These are phyloP conservation scores for Naematelia aurantialba DNA, from an alignment of 768 basidiomycete species.

Conservation along the genomic window DNA sequence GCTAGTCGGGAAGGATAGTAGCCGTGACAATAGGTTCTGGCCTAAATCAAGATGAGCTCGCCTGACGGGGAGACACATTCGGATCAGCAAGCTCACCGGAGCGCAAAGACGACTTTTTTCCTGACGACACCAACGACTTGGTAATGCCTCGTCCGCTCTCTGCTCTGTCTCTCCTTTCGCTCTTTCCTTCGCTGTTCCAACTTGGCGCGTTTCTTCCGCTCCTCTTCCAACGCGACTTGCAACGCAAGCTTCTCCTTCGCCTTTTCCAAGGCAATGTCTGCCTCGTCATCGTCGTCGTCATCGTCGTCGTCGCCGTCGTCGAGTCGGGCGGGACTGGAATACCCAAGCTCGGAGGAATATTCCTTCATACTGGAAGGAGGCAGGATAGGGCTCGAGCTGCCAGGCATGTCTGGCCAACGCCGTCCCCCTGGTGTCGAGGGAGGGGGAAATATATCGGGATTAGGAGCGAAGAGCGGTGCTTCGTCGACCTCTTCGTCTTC, in stretches of 20 bases:
- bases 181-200: conserved; percentile 9
- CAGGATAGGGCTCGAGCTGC: conserved; percentile 4
- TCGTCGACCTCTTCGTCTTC: neutral
- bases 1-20: conserved; percentile 44
- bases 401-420: conserved; percentile 11
- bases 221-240: conserved; percentile 1
- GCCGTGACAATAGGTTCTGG: conserved; percentile 50
- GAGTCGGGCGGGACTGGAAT: conserved; percentile 24
- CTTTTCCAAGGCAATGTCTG: neutral
- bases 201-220: conserved; percentile 6
- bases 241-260: conserved; percentile 9
- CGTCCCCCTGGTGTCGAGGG: conserved; percentile 2
- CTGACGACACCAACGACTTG: conserved; percentile 45
- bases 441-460: neutral
- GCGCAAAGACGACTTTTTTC: conserved; percentile 47
- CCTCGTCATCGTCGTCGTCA: conserved; percentile 15
- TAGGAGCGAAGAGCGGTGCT: neutral
- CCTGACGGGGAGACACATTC: too few relatives aligned
- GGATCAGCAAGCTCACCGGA: conserved; percentile 34
- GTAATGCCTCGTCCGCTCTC: conserved; percentile 40
- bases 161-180: conserved; percentile 8
- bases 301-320: conserved; percentile 14
- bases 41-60: conserved; percentile 21
- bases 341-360: conserved; percentile 45
- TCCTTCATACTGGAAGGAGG: conserved; percentile 29